Evolutionary conservation across 495 filamentous ascomycete species (phyloP), one percentile per base, ranked within the genome.

Genomic region (Talaromyces trachyspermus): DNA sequence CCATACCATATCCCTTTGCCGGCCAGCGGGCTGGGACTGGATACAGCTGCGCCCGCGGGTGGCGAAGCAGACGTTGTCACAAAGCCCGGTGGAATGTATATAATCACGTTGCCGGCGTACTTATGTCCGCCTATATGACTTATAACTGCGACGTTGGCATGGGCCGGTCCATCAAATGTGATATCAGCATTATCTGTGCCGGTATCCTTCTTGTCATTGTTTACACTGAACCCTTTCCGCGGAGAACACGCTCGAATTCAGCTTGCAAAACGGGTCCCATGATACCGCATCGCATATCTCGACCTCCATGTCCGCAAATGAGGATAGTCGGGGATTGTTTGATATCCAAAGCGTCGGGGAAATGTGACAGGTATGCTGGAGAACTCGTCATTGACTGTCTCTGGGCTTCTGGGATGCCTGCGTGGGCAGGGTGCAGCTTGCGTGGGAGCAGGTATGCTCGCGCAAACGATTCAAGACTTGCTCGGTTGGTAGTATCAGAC

Each of bases 1-100:
- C 89, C 91, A 68, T 96, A 97, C 91, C 91, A 96, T 25, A 96
- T 82, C 0, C 91, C 90, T 56, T 79, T 80, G 1, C 90, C 90
- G 1, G 81, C 84, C 49, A 95, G 63, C 15, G 79, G 72, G 62
- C 69, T 66, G 33, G 49, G 48, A n/a, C 47, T 49, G 8, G 22
- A 26, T 33, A 27, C 42, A 20, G 15, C 15, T 14, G 29, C 18
- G 6, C 48, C 41, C 4, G 59, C n/a, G n/a, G n/a, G n/a, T n/a
- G n/a, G 54, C 12, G 26, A 35, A 20, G 53, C 49, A 25, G 47
- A 42, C 12, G 43, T 33, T 10, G 59, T 39, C 42, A 43, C 61
- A 61, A 70, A 68, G 46, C 52, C 50, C 3, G 81, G 83, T 3
- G 91, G 91, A 3, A 95, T 66, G 61, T 95, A 97, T 1, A 96